Conservation (phyloP, 2,329 filamentous ascomycete genomes). For the Colletotrichum tanaceti region DNA sequence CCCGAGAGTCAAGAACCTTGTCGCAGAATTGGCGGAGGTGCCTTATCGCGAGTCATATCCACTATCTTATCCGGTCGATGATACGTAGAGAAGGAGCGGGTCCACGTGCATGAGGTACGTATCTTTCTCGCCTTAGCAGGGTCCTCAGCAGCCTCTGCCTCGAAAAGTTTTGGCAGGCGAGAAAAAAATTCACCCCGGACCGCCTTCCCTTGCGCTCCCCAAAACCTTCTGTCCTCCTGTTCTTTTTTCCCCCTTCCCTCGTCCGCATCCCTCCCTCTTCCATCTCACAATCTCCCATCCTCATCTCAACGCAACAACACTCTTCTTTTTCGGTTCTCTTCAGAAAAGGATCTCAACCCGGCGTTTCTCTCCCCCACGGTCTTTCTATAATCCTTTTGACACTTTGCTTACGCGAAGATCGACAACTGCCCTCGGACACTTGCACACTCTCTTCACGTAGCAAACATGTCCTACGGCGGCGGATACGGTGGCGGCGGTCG, state of each 20-base stretch:
- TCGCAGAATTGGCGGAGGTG: conserved; percentile 25
- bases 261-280: conserved; percentile 38
- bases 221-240: conserved; percentile 36
- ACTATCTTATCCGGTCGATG: conserved; percentile 30
- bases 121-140: conserved; percentile 38
- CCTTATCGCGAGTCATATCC: conserved; percentile 39
- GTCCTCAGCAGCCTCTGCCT: conserved; percentile 32
- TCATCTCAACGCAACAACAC: conserved; percentile 29
- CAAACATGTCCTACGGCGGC: conserved; percentile 61
- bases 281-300: conserved; percentile 35
- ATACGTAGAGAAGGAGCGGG: conserved; percentile 5
- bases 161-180: conserved; percentile 37
- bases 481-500: conserved; percentile 48
- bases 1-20: conserved; percentile 31
- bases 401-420: conserved; percentile 25
- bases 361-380: conserved; percentile 30
- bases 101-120: conserved; percentile 29
- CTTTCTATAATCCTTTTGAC: conserved; percentile 29
- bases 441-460: conserved; percentile 23
- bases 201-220: conserved; percentile 34
- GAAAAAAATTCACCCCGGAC: conserved; percentile 37
- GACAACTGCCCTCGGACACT: conserved; percentile 9
- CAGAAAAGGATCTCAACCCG: conserved; percentile 18
- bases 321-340: conserved; percentile 34
- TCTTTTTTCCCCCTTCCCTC: conserved; percentile 21